phyloP scores from a whole-genome alignment of 257 asterid genomes.

The Solanum ahanhuiri region DNA sequence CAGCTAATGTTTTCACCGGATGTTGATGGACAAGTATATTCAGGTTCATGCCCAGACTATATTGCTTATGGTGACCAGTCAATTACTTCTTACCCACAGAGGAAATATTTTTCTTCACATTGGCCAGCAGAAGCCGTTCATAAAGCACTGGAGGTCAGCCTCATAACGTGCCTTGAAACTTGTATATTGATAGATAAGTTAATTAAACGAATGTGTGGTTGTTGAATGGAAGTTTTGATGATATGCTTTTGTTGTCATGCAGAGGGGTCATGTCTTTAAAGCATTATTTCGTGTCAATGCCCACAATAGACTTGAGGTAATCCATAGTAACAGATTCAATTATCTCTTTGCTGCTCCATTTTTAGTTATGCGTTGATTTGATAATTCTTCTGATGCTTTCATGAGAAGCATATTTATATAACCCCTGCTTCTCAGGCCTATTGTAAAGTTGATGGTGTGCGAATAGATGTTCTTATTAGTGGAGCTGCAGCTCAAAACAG shows the following conservation, averaged over 20 bases:
- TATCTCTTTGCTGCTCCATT: not conserved
- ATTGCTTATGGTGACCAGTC: not conserved
- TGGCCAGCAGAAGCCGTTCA: slow-evolving; percentile 19
- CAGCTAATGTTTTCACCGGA: slow-evolving; percentile 10
- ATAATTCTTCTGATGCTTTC: not conserved
- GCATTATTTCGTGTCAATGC: slow-evolving; percentile 81
- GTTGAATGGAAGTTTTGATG: not conserved
- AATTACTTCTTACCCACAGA: not conserved
- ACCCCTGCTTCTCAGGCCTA: slow-evolving; percentile 49
- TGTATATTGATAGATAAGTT: not conserved
- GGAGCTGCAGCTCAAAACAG: slow-evolving; percentile 69
- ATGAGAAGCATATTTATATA: not conserved
- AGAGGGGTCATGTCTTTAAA: slow-evolving; percentile 55
- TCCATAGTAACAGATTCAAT: not conserved
- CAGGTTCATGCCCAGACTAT: slow-evolving; percentile 13
- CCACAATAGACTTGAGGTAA: slow-evolving; percentile 75
- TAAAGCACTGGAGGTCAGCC: slow-evolving; percentile 25
- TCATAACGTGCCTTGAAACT: not conserved
- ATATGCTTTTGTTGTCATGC: slow-evolving; percentile 12
- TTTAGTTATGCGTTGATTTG: not conserved
- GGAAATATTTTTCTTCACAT: slow-evolving; percentile 19
- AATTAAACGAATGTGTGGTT: not conserved
- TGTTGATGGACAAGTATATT: not conserved
- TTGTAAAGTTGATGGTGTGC: slow-evolving; percentile 79
- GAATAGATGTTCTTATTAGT: slow-evolving; percentile 55